Conservation (phyloP, 306 rosid genomes). For the Cucurbita maxima region DNA sequence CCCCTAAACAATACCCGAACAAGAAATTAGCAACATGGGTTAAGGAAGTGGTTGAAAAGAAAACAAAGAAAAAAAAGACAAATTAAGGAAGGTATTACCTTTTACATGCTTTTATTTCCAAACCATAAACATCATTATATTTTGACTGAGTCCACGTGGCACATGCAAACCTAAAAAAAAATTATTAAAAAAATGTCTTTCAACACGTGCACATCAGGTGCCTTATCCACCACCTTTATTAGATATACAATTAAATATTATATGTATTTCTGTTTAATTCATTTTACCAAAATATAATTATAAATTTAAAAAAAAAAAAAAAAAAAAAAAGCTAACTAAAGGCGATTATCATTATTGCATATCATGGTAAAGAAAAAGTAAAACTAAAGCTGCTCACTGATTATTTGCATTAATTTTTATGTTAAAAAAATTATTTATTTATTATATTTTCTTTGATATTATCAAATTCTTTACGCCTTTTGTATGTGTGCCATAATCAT, state of each 20-base stretch:
- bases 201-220: constrained; percentile 12
- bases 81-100: constrained; percentile 1
- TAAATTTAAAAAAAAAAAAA: neutral
- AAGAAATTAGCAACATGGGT: neutral
- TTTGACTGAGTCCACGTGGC: constrained; percentile 5
- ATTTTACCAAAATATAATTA: neutral
- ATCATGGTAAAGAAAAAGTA: constrained; percentile 8
- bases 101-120: neutral
- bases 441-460: neutral
- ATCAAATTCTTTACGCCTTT: neutral
- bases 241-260: neutral
- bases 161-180: neutral
- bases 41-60: neutral
- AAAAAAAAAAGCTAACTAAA: neutral
- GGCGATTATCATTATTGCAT: constrained; percentile 8
- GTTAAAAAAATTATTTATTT: neutral
- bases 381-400: constrained; percentile 7
- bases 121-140: constrained; percentile 4
- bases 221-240: neutral
- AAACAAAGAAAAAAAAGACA: neutral
- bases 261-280: neutral
- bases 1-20: too few relatives aligned
- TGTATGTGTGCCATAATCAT: neutral
- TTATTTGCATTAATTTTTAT: neutral
- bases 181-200: neutral